Evolutionary conservation across 2,329 filamentous ascomycete genomes (phyloP), one percentile per base, ranked within the genome.

Genomic region (Botrytis tulipae): DNA sequence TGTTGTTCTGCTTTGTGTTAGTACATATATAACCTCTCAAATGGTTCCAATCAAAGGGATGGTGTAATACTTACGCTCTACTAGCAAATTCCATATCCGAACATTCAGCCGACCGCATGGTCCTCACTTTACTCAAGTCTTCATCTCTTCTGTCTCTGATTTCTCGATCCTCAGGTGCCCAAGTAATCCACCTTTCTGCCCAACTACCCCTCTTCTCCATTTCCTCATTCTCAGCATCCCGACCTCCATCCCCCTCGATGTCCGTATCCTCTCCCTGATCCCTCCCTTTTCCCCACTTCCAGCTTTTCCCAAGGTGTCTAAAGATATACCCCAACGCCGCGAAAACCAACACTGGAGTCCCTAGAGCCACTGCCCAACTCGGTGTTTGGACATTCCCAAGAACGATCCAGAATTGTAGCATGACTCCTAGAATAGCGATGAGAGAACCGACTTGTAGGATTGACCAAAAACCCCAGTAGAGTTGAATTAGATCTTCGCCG

Each of bases 401-500:
- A 4, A 85, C 83, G 75, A 89, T 86, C 51, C 84, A 83, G 40
- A 88, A 80, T 54, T 87, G 84, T 4, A 90, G 81, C 62, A 88
- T 85, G 74, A 90, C 86, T 42, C 88, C 88, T 20, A 86, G 79
- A 77, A 89, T 88, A 73, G 88, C 88, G 51, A 89, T 88, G 74
- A 88, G 81, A 2, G 86, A 86, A 9, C 88, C 88, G 3, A 89
- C 81, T 76, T 90, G 88, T 8, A 89, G 82, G 84, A 88, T 87
- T 35, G 87, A 88, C 87, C 87, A 90, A 2, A 87, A 88, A 0
- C 87, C 86, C 88, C 88, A 90, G 80, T 89, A 89, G 0, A 90
- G 81, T 40, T 77, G 84, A 81, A 89, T 89, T 72, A 90, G 83
- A 76, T 89, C 86, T 76, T 90, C 88, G 16, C 87, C 87, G 54